phyloP scores from a whole-genome alignment of 495 filamentous ascomycete species.

The Pyrenula aspistea region DNA sequence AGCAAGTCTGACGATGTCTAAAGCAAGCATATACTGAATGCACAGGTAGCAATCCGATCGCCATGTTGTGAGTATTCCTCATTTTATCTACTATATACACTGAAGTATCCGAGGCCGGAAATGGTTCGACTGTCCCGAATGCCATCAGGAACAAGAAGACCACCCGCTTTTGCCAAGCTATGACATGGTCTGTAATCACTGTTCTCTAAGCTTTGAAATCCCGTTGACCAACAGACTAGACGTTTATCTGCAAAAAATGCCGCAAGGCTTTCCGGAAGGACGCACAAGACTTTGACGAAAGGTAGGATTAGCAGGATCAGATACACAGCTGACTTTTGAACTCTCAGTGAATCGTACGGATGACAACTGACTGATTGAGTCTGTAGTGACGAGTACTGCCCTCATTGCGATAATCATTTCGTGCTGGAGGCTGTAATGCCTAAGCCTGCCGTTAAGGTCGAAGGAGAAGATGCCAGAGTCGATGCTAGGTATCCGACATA shows the following conservation, averaged over 20 bases:
- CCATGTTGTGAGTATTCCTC: constrained; percentile 64
- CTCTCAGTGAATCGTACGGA: background rate
- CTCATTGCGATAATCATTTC: constrained; percentile 98
- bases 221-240: constrained; percentile 15
- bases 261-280: constrained; percentile 96
- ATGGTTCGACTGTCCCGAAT: constrained; percentile 98
- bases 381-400: constrained; percentile 94
- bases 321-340: background rate
- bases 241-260: constrained; percentile 96
- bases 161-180: constrained; percentile 63
- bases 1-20: background rate
- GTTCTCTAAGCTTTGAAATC: background rate
- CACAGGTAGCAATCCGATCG: constrained; percentile 89
- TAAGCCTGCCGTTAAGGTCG: constrained; percentile 66
- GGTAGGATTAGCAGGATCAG: constrained; percentile 25
- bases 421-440: constrained; percentile 79
- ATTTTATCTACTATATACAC: background rate
- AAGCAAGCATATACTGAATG: constrained; percentile 96
- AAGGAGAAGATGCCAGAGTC: constrained; percentile 77
- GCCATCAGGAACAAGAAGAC: constrained; percentile 69
- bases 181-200: constrained; percentile 55
- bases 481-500: constrained; percentile 44
- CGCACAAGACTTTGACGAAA: constrained; percentile 79
- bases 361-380: background rate
- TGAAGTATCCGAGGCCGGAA: constrained; percentile 53